phyloP scores from a whole-genome alignment of 805 yeast genomes.

The Metschnikowia sp. region DNA sequence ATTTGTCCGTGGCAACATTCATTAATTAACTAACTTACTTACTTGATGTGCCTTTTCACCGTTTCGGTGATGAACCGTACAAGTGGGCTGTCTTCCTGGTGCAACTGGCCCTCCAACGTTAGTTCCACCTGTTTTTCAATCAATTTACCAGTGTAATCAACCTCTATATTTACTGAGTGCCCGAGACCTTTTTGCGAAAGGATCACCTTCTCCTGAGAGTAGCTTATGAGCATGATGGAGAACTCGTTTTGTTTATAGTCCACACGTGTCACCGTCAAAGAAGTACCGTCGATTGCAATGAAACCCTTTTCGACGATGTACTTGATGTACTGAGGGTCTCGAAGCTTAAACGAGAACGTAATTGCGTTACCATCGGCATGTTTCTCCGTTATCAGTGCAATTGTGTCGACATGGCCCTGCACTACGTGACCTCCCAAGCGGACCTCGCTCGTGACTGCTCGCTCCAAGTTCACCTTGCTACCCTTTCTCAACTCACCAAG shows the following conservation, averaged over 20 bases:
- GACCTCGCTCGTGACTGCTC: constrained; percentile 83
- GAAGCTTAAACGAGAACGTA: constrained; percentile 66
- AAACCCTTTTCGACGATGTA: constrained; percentile 96
- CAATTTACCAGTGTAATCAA: constrained; percentile 89
- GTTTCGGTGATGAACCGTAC: constrained; percentile 41
- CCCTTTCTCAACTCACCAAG: constrained; percentile 60
- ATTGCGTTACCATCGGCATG: constrained; percentile 72
- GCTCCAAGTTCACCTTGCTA: constrained; percentile 75
- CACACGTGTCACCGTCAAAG: constrained; percentile 82
- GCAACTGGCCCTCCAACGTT: constrained; percentile 52
- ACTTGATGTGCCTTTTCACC: constrained; percentile 22
- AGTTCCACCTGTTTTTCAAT: constrained; percentile 79
- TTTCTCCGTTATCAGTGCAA: constrained; percentile 58
- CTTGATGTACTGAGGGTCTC: constrained; percentile 57
- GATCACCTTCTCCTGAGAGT: constrained; percentile 80
- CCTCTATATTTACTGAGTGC: constrained; percentile 81
- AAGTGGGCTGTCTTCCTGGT: constrained; percentile 47
- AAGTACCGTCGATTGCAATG: constrained; percentile 88
- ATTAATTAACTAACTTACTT: no score
- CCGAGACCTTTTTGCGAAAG: constrained; percentile 64
- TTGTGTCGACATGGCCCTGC: constrained; percentile 95
- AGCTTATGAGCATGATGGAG: constrained; percentile 86
- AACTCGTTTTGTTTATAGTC: constrained; percentile 57
- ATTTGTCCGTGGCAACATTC: background rate
- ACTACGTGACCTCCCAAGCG: constrained; percentile 97